Conservation (phyloP, 2,329 filamentous ascomycete species). For the Calonectria multiphialidica region DNA sequence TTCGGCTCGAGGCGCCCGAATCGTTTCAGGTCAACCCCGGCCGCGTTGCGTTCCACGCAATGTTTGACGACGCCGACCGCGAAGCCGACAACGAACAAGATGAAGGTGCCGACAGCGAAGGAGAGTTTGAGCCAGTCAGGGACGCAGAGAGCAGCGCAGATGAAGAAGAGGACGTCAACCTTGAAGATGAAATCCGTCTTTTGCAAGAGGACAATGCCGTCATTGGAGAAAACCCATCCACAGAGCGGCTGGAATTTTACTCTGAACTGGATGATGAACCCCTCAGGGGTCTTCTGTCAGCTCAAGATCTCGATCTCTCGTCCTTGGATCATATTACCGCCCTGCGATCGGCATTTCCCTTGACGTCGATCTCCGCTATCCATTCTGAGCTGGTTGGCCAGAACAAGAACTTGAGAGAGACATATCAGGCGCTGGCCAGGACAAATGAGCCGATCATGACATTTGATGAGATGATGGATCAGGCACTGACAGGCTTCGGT, state of each 20-base stretch:
- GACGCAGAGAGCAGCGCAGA: constrained; percentile 27
- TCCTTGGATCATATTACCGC: constrained; percentile 49
- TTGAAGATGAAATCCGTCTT: constrained; percentile 37
- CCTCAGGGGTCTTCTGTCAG: constrained; percentile 13
- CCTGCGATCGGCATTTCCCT: constrained; percentile 59
- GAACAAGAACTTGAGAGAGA: constrained; percentile 49
- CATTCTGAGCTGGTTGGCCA: constrained; percentile 51
- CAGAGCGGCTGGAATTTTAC: constrained; percentile 19
- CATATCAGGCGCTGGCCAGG: constrained; percentile 52
- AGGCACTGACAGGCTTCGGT: constrained; percentile 33
- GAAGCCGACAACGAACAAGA: constrained; percentile 30
- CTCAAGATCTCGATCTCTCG: constrained; percentile 29
- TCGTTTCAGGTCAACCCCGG: constrained; percentile 25
- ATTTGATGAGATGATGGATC: constrained; percentile 50
- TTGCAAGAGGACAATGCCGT: constrained; percentile 35
- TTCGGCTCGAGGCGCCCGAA: constrained; percentile 49
- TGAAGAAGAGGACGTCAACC: constrained; percentile 27
- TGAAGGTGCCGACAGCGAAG: constrained; percentile 30
- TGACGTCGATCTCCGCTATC: constrained; percentile 49
- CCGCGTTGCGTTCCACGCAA: constrained; percentile 33
- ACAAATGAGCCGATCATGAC: constrained; percentile 47
- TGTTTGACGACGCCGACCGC: constrained; percentile 38
- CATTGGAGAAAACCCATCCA: constrained; percentile 35
- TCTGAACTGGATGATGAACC: background rate
- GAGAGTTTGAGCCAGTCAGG: constrained; percentile 45